phyloP scores from a whole-genome alignment of 2,329 filamentous ascomycete species.

The Fonsecaea erecta region DNA sequence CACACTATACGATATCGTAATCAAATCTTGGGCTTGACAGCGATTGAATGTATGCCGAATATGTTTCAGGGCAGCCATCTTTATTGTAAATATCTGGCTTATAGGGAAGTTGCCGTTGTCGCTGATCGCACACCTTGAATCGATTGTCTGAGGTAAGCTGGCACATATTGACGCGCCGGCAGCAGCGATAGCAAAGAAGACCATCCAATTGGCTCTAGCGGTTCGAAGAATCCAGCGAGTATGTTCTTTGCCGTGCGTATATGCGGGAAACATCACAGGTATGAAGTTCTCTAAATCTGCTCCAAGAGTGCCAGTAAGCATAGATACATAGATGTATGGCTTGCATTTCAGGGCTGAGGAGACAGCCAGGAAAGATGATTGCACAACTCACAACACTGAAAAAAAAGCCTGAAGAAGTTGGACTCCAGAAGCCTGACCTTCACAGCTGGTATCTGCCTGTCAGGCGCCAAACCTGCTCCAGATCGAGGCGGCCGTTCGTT shows the following conservation, averaged over 20 bases:
- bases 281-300: slow-evolving; percentile 2
- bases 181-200: slow-evolving; percentile 27
- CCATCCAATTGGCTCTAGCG: slow-evolving; percentile 3
- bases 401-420: no score
- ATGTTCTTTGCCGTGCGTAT: not conserved
- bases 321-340: not conserved
- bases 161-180: slow-evolving; percentile 15
- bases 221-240: slow-evolving; percentile 1
- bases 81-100: not conserved
- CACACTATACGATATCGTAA: not conserved
- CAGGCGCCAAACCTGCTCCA: no score
- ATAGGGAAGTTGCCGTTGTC: not conserved
- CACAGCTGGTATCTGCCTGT: no score
- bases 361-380: no score
- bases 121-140: not conserved
- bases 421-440: no score
- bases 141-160: not conserved
- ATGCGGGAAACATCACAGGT: not conserved
- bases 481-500: no score
- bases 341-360: not conserved
- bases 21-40: not conserved
- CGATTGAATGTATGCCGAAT: not conserved
- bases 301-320: not conserved
- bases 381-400: no score
- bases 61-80: not conserved